Conservation (phyloP, 805 yeast genomes). For the Wickerhamomyces mucosus region DNA sequence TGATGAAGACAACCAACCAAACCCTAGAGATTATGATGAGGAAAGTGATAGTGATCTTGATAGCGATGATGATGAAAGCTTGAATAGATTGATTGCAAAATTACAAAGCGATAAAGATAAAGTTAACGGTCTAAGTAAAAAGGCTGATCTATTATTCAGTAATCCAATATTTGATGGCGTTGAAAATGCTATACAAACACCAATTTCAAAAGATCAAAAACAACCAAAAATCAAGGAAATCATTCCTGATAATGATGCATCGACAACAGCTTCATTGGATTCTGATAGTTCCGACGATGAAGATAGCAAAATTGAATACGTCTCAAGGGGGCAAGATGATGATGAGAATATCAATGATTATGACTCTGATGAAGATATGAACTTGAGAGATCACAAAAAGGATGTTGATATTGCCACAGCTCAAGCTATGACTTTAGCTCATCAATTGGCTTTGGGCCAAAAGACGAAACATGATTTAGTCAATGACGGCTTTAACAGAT, state of each 20-base stretch:
- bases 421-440: constrained; percentile 97
- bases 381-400: constrained; percentile 40
- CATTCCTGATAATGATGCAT: constrained; percentile 7
- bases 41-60: constrained; percentile 32
- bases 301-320: constrained; percentile 35
- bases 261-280: constrained; percentile 17
- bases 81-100: constrained; percentile 47
- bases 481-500: constrained; percentile 90
- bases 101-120: constrained; percentile 34
- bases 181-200: constrained; percentile 24
- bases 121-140: constrained; percentile 25
- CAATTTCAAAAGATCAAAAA: constrained; percentile 9
- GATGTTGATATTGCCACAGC: constrained; percentile 82
- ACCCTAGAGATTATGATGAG: constrained; percentile 31
- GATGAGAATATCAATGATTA: constrained; percentile 33
- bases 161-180: constrained; percentile 46
- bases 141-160: constrained; percentile 37
- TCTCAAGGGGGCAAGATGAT: constrained; percentile 29
- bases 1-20: constrained; percentile 18
- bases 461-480: constrained; percentile 73
- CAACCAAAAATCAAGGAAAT: constrained; percentile 1
- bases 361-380: constrained; percentile 41
- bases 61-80: constrained; percentile 67
- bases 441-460: constrained; percentile 86
- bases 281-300: constrained; percentile 16